These are phyloP conservation scores for Mycosphaerella arachidis DNA, from an alignment of 2,329 filamentous ascomycete species.

Conservation along the genomic window DNA sequence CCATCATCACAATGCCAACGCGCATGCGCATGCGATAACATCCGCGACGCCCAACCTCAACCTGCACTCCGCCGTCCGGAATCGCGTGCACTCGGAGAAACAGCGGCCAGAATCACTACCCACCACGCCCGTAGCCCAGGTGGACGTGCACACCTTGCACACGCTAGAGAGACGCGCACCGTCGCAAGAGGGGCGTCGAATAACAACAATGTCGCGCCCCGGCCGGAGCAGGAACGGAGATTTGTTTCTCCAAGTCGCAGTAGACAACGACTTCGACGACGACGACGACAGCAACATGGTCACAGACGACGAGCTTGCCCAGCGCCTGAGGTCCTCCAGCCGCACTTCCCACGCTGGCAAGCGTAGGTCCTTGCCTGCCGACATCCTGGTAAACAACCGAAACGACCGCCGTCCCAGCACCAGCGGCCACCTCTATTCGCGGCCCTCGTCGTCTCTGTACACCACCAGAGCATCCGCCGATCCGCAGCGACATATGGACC, in stretches of 20 bases:
- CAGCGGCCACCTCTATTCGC: conserved; percentile 15
- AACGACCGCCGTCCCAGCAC: conserved; percentile 20
- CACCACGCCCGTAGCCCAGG: background rate
- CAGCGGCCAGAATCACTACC: background rate
- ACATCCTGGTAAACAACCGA: conserved; percentile 1
- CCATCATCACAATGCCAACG: background rate
- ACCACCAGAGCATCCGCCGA: conserved; percentile 17
- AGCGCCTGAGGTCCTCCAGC: background rate
- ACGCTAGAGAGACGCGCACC: conserved; percentile 3
- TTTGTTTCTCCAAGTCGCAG: background rate
- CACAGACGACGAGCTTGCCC: background rate
- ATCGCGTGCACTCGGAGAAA: background rate
- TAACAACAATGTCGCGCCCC: background rate
- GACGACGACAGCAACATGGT: background rate
- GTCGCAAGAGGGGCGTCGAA: background rate
- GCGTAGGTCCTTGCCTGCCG: conserved; percentile 13
- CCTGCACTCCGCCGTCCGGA: background rate
- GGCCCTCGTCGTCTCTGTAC: conserved; percentile 21
- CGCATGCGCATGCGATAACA: background rate
- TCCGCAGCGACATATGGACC: conserved; percentile 18
- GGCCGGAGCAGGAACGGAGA: background rate
- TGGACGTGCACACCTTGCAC: conserved; percentile 4
- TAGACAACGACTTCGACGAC: background rate
- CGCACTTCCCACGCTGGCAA: conserved; percentile 4
- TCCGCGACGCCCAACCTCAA: background rate